Evolutionary conservation across 208 protist genomes (phyloP).

Genomic region (Dictyostelium gargantuum): DNA sequence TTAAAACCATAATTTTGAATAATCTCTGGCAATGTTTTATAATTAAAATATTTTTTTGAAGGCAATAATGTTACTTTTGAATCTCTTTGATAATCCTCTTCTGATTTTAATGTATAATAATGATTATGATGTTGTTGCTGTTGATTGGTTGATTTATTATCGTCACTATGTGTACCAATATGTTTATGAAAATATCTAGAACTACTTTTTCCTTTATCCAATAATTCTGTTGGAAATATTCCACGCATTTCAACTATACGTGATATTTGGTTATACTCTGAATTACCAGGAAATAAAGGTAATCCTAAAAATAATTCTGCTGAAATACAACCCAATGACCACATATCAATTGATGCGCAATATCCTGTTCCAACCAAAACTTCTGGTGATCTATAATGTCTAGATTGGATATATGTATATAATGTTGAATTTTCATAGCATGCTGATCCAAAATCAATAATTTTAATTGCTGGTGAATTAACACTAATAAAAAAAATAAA

Average conservation of each 20-base stretch:
- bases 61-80: conserved; percentile 39
- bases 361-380: conserved; percentile 78
- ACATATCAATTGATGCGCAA: conserved; percentile 81
- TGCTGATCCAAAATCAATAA: conserved; percentile 81
- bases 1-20: conserved; percentile 76
- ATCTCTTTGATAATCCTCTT: conserved; percentile 67
- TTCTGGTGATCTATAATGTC: conserved; percentile 85
- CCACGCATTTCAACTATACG: conserved; percentile 79
- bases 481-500: conserved; percentile 9
- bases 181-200: conserved; percentile 21
- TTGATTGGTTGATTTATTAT: background rate
- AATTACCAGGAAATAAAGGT: conserved; percentile 83
- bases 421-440: conserved; percentile 68
- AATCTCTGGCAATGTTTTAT: conserved; percentile 75
- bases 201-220: conserved; percentile 27
- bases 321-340: conserved; percentile 84
- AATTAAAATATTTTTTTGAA: conserved; percentile 81
- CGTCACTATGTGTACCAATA: background rate
- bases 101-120: conserved; percentile 47
- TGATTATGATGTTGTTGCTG: background rate
- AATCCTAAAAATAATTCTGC: conserved; percentile 84
- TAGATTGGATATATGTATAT: conserved; percentile 84
- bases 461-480: conserved; percentile 58
- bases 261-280: conserved; percentile 78
- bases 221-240: background rate